phyloP scores from a whole-genome alignment of 2,329 filamentous ascomycete species.

The Curvularia verruculosa region DNA sequence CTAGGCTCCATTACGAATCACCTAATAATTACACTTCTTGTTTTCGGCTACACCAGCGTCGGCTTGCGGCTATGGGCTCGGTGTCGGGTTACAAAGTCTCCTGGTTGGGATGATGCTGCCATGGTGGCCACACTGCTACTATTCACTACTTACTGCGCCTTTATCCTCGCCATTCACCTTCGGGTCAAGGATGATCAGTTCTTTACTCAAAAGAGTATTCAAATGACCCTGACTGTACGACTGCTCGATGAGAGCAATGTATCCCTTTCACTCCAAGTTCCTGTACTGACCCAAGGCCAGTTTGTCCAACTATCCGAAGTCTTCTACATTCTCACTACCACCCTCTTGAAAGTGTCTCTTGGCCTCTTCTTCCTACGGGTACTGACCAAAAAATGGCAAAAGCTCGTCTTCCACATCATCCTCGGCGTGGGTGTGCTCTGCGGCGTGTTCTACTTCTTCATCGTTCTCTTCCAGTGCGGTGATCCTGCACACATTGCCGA shows the following conservation, averaged over 20 bases:
- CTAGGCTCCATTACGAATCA: constrained; percentile 28
- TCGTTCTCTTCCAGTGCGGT: constrained; percentile 41
- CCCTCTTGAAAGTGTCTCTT: constrained; percentile 53
- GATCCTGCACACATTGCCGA: constrained; percentile 35
- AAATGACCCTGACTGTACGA: constrained; percentile 28
- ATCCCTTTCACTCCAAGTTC: not conserved
- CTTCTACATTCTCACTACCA: constrained; percentile 59
- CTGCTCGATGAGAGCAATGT: not conserved
- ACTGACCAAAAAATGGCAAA: constrained; percentile 43
- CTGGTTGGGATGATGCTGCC: constrained; percentile 44
- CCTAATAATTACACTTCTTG: constrained; percentile 36
- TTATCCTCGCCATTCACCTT: constrained; percentile 31
- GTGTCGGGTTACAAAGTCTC: constrained; percentile 40
- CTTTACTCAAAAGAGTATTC: constrained; percentile 21
- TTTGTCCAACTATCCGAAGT: constrained; percentile 51
- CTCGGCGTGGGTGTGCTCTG: constrained; percentile 16
- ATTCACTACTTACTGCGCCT: constrained; percentile 38
- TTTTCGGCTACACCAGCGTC: constrained; percentile 39
- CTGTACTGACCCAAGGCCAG: constrained; percentile 19
- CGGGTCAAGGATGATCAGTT: constrained; percentile 16
- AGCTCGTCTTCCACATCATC: constrained; percentile 6
- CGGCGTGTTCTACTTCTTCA: constrained; percentile 40
- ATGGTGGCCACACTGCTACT: constrained; percentile 39
- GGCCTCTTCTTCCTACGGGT: constrained; percentile 47
- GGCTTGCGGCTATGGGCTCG: constrained; percentile 42